Evolutionary conservation across 2,329 filamentous ascomycete species (phyloP), one percentile per base, ranked within the genome.

Genomic region (Xylariaceae sp.): DNA sequence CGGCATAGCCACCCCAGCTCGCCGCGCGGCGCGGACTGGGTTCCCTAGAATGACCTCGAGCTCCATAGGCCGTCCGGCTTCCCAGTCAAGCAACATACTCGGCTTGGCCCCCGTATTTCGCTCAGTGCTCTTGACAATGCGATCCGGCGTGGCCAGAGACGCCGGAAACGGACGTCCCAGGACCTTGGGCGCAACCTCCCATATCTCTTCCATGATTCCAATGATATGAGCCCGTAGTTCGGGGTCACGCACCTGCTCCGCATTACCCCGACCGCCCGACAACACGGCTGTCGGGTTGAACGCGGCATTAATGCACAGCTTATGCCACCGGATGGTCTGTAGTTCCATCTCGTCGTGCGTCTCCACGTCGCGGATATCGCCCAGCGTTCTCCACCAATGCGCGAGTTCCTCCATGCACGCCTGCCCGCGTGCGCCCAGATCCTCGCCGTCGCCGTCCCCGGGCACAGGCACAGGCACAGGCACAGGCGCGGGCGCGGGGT

Each of bases 201-300:
- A 77, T 37, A 89, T 83, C 71, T 90, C 87, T 29, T 81, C 72
- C 84, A 89, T 90, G 30, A 88, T 77, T 26, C 79, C 85, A 19
- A 76, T 72, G 6, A 89, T 69, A 67, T 89, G 86, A 27, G 70
- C 68, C 44, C 79, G 76, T 40, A 89, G 71, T 65, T 88, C 85
- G 0, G 79, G 68, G 62, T 89, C 85, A 9, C 72, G 70, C 4
- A 82, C 76, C 82, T 89, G 88, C 58, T 80, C 79, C 45, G 82
- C 78, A 65, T 89, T 89, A 51, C 81, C 79, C 1, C 77, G 73
- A 1, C 85, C 84, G 9, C 84, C 83, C 1, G 80, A 81, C 0
- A 89, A 76, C 6, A 89, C 85, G 1, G 85, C 83, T 0, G 82
- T 85, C 0, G 86, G 85, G 71, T 89, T 89, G 78, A 89, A 87